A percentile compares a stretch with the other conserved stretches of the same genome.
Evolutionary conservation across 495 filamentous ascomycete genomes (phyloP).

Genomic region (Hypoxylon perforatum): DNA sequence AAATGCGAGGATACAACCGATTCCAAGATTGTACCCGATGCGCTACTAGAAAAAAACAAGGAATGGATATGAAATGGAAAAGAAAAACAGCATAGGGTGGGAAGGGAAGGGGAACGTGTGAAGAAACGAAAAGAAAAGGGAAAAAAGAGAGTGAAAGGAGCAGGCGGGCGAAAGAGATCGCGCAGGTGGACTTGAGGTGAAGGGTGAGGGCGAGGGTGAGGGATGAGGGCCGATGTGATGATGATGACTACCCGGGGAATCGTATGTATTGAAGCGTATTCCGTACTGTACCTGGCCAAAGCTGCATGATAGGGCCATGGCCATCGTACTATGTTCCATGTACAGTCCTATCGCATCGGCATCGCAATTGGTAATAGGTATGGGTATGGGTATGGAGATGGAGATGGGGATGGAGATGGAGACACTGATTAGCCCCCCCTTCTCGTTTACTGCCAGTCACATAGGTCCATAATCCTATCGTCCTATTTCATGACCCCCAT

Average conservation of each 20-base stretch:
- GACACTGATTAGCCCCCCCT: too few relatives aligned
- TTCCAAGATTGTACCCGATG: conserved; percentile 27
- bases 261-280: conserved; percentile 28
- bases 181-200: conserved; percentile 10
- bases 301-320: conserved; percentile 22
- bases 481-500: too few relatives aligned
- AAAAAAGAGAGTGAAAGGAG: conserved; percentile 29
- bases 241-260: conserved; percentile 28
- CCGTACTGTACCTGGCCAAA: conserved; percentile 18
- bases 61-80: conserved; percentile 21
- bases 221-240: conserved; percentile 21
- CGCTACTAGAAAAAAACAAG: conserved; percentile 18
- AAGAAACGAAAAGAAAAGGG: conserved; percentile 10
- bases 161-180: conserved; percentile 15
- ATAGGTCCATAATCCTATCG: too few relatives aligned
- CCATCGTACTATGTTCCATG: background rate
- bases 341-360: background rate
- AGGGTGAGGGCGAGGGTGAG: conserved; percentile 11
- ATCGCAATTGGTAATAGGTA: background rate
- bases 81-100: conserved; percentile 3
- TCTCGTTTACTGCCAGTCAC: too few relatives aligned
- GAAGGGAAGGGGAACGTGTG: conserved; percentile 15
- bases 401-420: too few relatives aligned
- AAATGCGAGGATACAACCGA: conserved; percentile 30
- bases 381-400: too few relatives aligned